Evolutionary conservation across 2,329 filamentous ascomycete genomes (phyloP).

Genomic region (Myrmaecium sp.): DNA sequence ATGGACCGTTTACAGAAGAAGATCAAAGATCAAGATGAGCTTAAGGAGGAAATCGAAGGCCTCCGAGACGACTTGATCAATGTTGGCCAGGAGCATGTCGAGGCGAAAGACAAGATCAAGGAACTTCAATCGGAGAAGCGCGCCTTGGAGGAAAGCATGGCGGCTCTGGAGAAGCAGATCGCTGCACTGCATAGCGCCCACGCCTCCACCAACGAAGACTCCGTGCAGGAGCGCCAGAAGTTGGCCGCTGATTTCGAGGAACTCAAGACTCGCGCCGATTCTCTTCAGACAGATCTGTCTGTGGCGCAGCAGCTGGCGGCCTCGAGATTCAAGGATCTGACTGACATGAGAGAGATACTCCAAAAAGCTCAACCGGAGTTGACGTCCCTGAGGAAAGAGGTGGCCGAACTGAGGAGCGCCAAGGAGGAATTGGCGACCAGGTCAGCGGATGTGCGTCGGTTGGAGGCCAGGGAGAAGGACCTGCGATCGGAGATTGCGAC

Average conservation of each 20-base stretch:
- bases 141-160: conserved; percentile 45
- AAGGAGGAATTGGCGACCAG: conserved; percentile 58
- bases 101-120: conserved; percentile 61
- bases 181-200: conserved; percentile 34
- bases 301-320: conserved; percentile 78
- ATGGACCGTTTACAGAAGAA: conserved; percentile 56
- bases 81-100: conserved; percentile 70
- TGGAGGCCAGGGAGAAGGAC: conserved; percentile 72
- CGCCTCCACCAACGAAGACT: conserved; percentile 27
- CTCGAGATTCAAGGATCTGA: conserved; percentile 72
- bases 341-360: conserved; percentile 60
- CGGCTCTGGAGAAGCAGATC: conserved; percentile 55
- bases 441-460: conserved; percentile 47
- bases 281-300: conserved; percentile 65
- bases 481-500: conserved; percentile 55
- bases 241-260: conserved; percentile 51
- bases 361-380: conserved; percentile 80
- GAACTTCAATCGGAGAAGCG: conserved; percentile 52
- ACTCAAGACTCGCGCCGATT: conserved; percentile 50
- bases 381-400: conserved; percentile 60
- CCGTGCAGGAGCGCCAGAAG: conserved; percentile 36
- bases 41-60: conserved; percentile 73
- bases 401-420: conserved; percentile 51
- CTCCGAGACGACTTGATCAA: conserved; percentile 63
- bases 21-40: conserved; percentile 57